Base-by-base conservation (phyloP, 2,329 filamentous ascomycete species). In the Fusarium papillatum region DNA sequence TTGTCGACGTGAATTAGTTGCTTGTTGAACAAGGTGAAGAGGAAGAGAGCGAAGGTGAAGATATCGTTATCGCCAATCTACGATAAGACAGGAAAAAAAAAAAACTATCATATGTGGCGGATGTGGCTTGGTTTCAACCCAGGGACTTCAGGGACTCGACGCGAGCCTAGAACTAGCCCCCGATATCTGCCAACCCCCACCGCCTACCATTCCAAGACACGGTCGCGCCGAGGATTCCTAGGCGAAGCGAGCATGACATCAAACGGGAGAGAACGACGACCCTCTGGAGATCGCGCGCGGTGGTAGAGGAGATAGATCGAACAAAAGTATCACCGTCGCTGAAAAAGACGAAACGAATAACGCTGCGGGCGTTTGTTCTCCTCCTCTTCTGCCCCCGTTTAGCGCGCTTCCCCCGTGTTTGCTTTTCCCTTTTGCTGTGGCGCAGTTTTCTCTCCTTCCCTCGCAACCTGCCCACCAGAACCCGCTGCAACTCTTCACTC, bases 1-100 rank as follows among this genome's bases (percentile, higher is more conserved):
- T 68, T 89, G 82, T 66, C 53, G 64, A 67, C 29, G 66, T 73
- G 64, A 26, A 43, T 41, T 64, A 48, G 57, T 48, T 55, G 13
- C 38, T 59, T 39, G 55, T 66, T 71, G 72, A 64, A 64, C 53
- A 66, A 64, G 46, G 17, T 70, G 62, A 64, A 50, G 61, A 64
- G 50, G 8, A 17, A 71, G 71, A 65, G 71, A 62, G 64, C 7
- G 48, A 71, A 59, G 53, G 34, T 38, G 43, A 60, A 64, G 50
- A 64, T 66, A 24, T 68, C 53, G 64, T 73, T 77, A 75, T 79
- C 57, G 61, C 60, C 69, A 68, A 63, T 66, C 60, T 41, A 70
- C 70, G 71, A 61, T 63, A 69, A 68, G 39, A 26, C 34, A 22
- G 34, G 43, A 59, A 53, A 66, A 31, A 41, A 38, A 26, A 41